Base-by-base conservation (phyloP, 352 stramenopile genomes). In the Globisporangium spinosum region DNA sequence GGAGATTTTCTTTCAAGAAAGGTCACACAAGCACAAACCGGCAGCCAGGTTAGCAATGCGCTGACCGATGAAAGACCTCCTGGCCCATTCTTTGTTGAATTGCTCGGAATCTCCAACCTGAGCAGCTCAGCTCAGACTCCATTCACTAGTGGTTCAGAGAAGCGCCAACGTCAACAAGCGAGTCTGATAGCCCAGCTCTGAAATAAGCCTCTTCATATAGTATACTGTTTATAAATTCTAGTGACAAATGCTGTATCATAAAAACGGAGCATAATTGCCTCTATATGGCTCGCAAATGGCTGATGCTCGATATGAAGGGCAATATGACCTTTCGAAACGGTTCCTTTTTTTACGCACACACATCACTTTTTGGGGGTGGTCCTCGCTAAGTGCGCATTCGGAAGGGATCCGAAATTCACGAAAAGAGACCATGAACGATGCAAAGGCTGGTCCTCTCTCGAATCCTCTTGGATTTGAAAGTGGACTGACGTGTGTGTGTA, bases 91-190 rank as follows among this genome's bases (percentile, higher is more conserved):
- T 45, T 17, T 45, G 38, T 7, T 45, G 38, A 43, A 45, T 45
- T 53, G 23, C 58, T 22, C 34, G n/a, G 32, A 34, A 64, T 38
- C 53, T 58, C 15, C 38, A 22, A 64, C 23, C 58, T 64, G 58
- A 64, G 58, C 38, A 56, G 40, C 58, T 64, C 40, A 64, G 58
- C 12, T 64, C 40, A 17, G 29, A 25, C 58, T 64, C 40, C 38
- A 23, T 22, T 64, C 58, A 53, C 15, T 23, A 25, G 5, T 25
- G n/a, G 23, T 23, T 35, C 58, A 64, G 40, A 64, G 58, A 64
- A 64, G 58, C 58, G 58, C 58, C 58, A 64, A 13, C 38, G 23
- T 49, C 58, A 55, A 34, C 40, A 54, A 55, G 17, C n/a, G 22
- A 51, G 22, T 43, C 13, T 23, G 27, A 23, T 12, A 4, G 4